phyloP scores from a whole-genome alignment of 306 rosid genomes.

The Ormosia emarginata region DNA sequence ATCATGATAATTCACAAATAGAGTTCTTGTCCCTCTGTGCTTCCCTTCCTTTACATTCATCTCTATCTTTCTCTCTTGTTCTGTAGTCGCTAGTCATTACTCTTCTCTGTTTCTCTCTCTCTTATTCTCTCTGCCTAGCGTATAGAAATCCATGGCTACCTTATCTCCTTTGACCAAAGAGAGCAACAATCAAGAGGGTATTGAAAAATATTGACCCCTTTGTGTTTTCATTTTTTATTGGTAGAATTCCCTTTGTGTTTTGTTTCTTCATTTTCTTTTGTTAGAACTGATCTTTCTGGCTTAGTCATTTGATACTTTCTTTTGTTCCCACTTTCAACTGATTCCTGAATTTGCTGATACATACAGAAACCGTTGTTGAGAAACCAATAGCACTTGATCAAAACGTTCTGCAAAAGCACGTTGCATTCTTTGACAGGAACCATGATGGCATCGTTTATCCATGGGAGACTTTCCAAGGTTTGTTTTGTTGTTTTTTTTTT shows the following conservation, averaged over 20 bases:
- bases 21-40: neutral
- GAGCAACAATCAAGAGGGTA: neutral
- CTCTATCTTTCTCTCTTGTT: neutral
- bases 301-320: neutral
- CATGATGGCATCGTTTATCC: slow-evolving; percentile 74
- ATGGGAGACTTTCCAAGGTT: slow-evolving; percentile 82
- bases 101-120: neutral
- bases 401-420: slow-evolving; percentile 68
- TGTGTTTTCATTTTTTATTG: neutral
- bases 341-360: neutral
- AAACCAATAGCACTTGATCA: slow-evolving; percentile 27
- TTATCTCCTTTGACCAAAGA: neutral
- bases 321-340: neutral
- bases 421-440: slow-evolving; percentile 69
- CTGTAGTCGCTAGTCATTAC: too few species aligned
- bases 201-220: neutral
- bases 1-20: too few species aligned
- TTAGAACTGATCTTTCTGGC: neutral
- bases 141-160: neutral
- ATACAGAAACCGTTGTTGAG: slow-evolving; percentile 11
- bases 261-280: neutral
- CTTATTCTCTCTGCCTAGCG: neutral
- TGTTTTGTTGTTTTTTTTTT: slow-evolving; percentile 5
- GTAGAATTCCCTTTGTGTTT: too few species aligned
- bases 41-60: neutral